These are phyloP conservation scores for Porogramme epimiltina DNA, from an alignment of 1,284 basidiomycete genomes.

Conservation along the genomic window DNA sequence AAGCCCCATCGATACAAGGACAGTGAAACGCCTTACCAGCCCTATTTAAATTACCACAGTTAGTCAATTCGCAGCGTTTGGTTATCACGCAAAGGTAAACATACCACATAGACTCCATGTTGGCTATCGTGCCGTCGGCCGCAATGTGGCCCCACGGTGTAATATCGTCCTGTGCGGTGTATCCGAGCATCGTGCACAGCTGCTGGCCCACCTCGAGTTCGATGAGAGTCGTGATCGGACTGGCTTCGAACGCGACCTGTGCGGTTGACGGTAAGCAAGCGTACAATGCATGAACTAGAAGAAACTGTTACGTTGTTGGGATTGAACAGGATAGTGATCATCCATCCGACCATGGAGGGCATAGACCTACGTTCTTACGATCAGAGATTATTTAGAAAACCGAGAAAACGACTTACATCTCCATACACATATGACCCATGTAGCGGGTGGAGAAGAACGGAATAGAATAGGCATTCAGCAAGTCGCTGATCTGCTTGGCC, in stretches of 20 bases:
- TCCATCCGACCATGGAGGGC: slow-evolving; percentile 41
- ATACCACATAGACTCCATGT: slow-evolving; percentile 50
- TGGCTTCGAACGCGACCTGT: slow-evolving; percentile 37
- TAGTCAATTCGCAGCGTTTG: too few relatives aligned
- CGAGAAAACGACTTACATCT: slow-evolving; percentile 13
- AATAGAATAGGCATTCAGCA: slow-evolving; percentile 32
- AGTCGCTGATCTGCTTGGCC: slow-evolving; percentile 13
- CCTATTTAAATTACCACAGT: too few relatives aligned
- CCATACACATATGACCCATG: slow-evolving; percentile 42
- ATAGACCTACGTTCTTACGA: too few relatives aligned
- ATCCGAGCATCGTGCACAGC: slow-evolving; percentile 45
- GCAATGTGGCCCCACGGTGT: slow-evolving; percentile 48
- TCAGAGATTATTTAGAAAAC: neutral
- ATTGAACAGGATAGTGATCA: slow-evolving; percentile 41
- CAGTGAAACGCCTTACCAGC: neutral
- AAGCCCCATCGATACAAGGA: neutral
- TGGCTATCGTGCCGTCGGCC: slow-evolving; percentile 46
- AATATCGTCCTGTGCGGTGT: slow-evolving; percentile 14
- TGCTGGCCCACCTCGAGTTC: slow-evolving; percentile 45
- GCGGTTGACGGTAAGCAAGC: too few relatives aligned
- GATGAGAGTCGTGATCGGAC: slow-evolving; percentile 41
- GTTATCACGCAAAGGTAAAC: slow-evolving; percentile 10
- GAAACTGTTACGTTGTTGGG: slow-evolving; percentile 40
- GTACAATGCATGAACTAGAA: too few relatives aligned
- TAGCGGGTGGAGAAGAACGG: slow-evolving; percentile 48